Conservation (phyloP, 371 early-diverging fungal species). For the Apophysomyces variabilis region DNA sequence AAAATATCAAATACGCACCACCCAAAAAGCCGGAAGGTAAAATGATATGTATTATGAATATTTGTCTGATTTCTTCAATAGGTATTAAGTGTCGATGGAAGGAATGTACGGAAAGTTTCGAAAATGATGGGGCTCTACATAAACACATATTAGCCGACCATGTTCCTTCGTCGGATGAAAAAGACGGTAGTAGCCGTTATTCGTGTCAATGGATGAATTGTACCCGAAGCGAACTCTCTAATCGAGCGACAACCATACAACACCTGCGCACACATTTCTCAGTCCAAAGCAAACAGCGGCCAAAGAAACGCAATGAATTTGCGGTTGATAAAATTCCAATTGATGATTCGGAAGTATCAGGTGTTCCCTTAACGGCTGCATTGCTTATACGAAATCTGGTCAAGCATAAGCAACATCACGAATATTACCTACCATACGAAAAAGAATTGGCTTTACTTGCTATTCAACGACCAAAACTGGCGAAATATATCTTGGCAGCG, state of each 20-base stretch:
- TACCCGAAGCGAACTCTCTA: conserved; percentile 33
- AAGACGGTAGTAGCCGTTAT: conserved; percentile 28
- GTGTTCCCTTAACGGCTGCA: conserved; percentile 72
- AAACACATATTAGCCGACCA: conserved; percentile 54
- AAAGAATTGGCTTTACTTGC: conserved; percentile 42
- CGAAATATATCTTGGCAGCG: conserved; percentile 32
- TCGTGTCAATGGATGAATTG: conserved; percentile 61
- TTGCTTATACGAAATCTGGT: conserved; percentile 71
- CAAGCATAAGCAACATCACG: conserved; percentile 54
- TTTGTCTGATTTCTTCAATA: conserved; percentile 12
- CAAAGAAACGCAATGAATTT: conserved; percentile 21
- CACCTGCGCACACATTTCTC: conserved; percentile 61
- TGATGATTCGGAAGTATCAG: conserved; percentile 55
- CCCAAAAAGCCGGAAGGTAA: conserved; percentile 38
- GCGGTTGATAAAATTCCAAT: conserved; percentile 6
- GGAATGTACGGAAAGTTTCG: conserved; percentile 42
- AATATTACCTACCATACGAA: conserved; percentile 67
- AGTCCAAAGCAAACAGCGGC: conserved; percentile 28
- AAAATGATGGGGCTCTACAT: conserved; percentile 42
- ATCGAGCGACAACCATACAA: conserved; percentile 39
- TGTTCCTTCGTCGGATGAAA: conserved; percentile 18
- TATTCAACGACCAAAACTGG: conserved; percentile 43
- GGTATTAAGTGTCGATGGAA: conserved; percentile 50
- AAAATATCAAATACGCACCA: conserved; percentile 36
- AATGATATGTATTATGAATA: neutral